Evolutionary conservation across 208 protist genomes (phyloP), one percentile per base, ranked within the genome.

Genomic region (Acanthamoeba triangularis): DNA sequence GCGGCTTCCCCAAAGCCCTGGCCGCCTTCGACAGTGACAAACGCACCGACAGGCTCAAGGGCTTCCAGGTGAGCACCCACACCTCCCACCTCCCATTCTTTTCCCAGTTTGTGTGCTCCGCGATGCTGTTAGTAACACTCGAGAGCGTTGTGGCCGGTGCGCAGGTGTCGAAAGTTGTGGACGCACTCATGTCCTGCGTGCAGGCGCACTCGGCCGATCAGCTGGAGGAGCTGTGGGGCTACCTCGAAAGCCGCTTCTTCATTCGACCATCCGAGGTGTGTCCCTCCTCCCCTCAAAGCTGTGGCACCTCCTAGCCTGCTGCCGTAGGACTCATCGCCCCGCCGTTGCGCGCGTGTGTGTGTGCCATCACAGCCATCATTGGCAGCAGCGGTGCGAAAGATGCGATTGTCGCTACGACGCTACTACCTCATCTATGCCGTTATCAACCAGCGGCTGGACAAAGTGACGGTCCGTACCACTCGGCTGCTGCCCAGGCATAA

Each of bases 221-320:
- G 44, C 56, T 93, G 11, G 63, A 63, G 65, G 56, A 72, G 44
- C 44, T 93, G 28, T 93, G 88, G 88, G 13, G 41, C 1, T 93
- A 93, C 65, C 88, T 93, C 65, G 44, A 93, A 18, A 49, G 30
- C 37, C 88, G 88, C 23, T 93, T 93, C 88, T 93, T 93, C 65
- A 28, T 61, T 33, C 65, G 65, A n/a, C 88, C 49, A 35, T 49
- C 35, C 11, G 88, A 61, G 76, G 76, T 84, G 25, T 37, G 14
- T 3, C n/a, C n/a, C n/a, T n/a, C n/a, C n/a, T n/a, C n/a, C n/a
- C n/a, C n/a, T n/a, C n/a, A n/a, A n/a, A n/a, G n/a, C n/a, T n/a
- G n/a, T n/a, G n/a, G n/a, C n/a, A 11, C 30, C 16, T 49, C 37
- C 72, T 18, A 6, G 5, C 72, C 37, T 49, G 10, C 13, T 52